phyloP scores from a whole-genome alignment of 768 basidiomycete species.

The Rhizopogon vinicolor region DNA sequence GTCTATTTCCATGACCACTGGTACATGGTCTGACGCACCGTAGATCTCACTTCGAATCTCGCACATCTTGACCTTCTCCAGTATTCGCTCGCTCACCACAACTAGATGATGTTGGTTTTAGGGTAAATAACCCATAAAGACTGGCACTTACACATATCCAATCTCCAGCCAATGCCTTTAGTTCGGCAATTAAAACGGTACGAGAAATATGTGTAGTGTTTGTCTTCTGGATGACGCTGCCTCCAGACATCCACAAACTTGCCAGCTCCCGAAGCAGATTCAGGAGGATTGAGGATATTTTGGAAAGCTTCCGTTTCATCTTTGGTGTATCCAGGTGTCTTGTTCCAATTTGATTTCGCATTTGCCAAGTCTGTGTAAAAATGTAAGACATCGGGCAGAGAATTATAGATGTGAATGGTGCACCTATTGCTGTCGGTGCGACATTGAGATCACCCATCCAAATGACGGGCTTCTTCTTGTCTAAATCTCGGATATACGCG shows the following conservation, averaged over 20 bases:
- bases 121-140: background rate
- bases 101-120: constrained; percentile 36
- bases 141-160: constrained; percentile 69
- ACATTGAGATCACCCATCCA: constrained; percentile 90
- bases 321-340: constrained; percentile 81
- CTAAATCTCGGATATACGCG: constrained; percentile 63
- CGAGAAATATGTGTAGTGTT: constrained; percentile 82
- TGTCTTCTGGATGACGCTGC: constrained; percentile 55
- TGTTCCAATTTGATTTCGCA: constrained; percentile 78
- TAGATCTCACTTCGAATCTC: constrained; percentile 85
- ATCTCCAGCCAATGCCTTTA: constrained; percentile 84
- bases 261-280: constrained; percentile 27
- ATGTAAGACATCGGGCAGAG: background rate
- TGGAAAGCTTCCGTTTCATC: constrained; percentile 75
- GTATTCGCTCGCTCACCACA: constrained; percentile 68
- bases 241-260: constrained; percentile 83
- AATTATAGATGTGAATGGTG: background rate
- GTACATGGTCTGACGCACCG: constrained; percentile 85
- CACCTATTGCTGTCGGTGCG: constrained; percentile 72
- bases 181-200: constrained; percentile 76
- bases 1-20: constrained; percentile 72
- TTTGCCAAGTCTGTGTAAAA: constrained; percentile 56
- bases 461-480: constrained; percentile 78
- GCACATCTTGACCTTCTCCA: constrained; percentile 66
- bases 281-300: constrained; percentile 55